Base-by-base conservation (phyloP, 177 flowering plant species). In the Telopea speciosissima region DNA sequence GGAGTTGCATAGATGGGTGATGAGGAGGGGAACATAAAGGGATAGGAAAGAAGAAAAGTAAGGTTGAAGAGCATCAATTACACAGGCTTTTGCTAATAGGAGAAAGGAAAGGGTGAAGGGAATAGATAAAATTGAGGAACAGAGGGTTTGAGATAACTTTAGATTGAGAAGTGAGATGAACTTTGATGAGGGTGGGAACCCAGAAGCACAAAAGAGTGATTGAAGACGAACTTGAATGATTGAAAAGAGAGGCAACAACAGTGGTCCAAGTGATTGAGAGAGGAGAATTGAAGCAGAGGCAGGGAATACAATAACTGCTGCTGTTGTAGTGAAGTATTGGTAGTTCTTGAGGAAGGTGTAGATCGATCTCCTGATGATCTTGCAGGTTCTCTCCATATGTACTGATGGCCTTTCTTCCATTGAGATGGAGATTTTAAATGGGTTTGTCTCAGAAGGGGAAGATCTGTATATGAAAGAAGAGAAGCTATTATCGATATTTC, bases 91-190 rank as follows among this genome's bases (percentile, higher is more conserved):
- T 3, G 90, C 81, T 1, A 89, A 0, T 40, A 92, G 86, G 66
- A 90, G 81, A 76, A 83, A 90, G 45, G 94, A 73, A 40, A 89
- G 75, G 72, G 85, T 73, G 72, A 87, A 87, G 17, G 97, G 96
- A 12, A 89, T 72, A 8, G 87, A 73, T 74, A 87, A 73, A 65
- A 87, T 42, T 10, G 85, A 81, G 17, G 87, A 73, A 58, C 79
- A 71, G 58, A 92, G 67, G 28, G 94, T 83, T 76, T 90, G 90
- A 22, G 94, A 83, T 65, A 90, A 84, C 77, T 88, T 92, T 36
- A 81, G 76, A 68, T 63, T 79, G 76, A 88, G 82, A 62, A 84
- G 21, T 42, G 79, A 71, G 80, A 88, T 81, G 69, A 89, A 76
- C 13, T 79, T 78, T 0, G 89, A 83, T 0, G 82, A 78, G 1